Percentiles rank a stretch among this genome's conserved stretches.
Conservation (phyloP, 202 grass and related monocot genomes). For the Saccharum hybrid region DNA sequence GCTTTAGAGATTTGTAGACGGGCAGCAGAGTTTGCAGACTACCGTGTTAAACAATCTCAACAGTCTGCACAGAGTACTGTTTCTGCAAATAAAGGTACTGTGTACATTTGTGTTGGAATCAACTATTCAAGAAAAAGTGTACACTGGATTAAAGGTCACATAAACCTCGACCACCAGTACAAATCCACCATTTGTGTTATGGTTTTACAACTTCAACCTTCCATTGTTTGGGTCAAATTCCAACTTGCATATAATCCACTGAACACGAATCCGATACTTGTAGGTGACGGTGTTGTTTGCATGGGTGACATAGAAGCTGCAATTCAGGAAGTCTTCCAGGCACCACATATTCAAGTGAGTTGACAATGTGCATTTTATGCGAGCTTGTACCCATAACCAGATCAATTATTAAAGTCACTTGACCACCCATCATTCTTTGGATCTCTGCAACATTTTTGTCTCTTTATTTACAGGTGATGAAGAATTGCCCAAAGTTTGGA, state of each 20-base stretch:
- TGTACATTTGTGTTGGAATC: background rate
- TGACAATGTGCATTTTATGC: slow-evolving; percentile 8
- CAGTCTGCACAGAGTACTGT: slow-evolving; percentile 38
- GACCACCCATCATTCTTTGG: slow-evolving; percentile 5
- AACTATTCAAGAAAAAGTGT: slow-evolving; percentile 28
- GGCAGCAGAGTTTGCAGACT: slow-evolving; percentile 84
- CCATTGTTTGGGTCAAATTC: background rate
- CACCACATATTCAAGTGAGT: slow-evolving; percentile 96
- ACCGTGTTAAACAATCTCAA: slow-evolving; percentile 66
- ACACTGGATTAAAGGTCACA: slow-evolving; percentile 32
- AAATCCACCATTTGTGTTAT: background rate
- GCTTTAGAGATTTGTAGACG: slow-evolving; percentile 92
- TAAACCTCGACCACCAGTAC: slow-evolving; percentile 1
- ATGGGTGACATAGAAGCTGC: slow-evolving; percentile 91
- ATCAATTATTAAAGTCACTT: slow-evolving; percentile 30
- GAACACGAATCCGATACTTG: slow-evolving; percentile 37
- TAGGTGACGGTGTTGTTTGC: slow-evolving; percentile 70
- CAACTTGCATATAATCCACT: slow-evolving; percentile 9
- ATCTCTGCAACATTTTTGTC: slow-evolving; percentile 19
- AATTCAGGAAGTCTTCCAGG: slow-evolving; percentile 94
- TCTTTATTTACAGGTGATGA: slow-evolving; percentile 74
- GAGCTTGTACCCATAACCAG: slow-evolving; percentile 1
- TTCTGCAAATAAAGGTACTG: slow-evolving; percentile 48
- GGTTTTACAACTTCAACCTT: slow-evolving; percentile 26
- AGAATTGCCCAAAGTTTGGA: slow-evolving; percentile 79